Evolutionary conservation across 1,139 yeast species (phyloP).

Genomic region (Petasospora fabianii): DNA sequence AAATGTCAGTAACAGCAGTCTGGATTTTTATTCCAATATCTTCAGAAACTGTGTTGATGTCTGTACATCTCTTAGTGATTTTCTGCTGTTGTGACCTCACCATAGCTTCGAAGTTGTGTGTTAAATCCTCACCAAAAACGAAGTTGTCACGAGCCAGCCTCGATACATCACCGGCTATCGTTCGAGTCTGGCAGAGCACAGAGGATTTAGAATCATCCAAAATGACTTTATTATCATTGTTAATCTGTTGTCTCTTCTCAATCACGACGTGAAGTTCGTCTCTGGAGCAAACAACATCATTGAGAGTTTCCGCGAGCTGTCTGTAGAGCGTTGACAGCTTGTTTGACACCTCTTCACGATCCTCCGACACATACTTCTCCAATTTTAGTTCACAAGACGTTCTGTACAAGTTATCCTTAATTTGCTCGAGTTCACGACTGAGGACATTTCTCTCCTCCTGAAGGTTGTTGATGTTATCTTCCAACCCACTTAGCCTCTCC

Average conservation of each 20-base stretch:
- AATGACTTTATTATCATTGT: constrained; percentile 14
- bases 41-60: constrained; percentile 4
- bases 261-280: constrained; percentile 21
- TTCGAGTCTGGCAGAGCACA: constrained; percentile 5
- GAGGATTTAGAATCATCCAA: constrained; percentile 11
- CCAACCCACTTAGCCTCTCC: constrained; percentile 24
- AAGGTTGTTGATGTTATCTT: constrained; percentile 30
- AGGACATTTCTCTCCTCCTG: constrained; percentile 33
- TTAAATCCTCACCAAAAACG: constrained; percentile 7
- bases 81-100: constrained; percentile 14
- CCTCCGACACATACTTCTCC: constrained; percentile 24
- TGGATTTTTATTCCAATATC: constrained; percentile 8
- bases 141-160: constrained; percentile 13
- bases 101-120: constrained; percentile 10
- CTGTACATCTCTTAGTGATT: constrained; percentile 12
- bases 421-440: constrained; percentile 25
- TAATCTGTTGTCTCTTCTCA: constrained; percentile 14
- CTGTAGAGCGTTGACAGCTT: constrained; percentile 19
- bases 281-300: constrained; percentile 17
- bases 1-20: constrained; percentile 8
- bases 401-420: constrained; percentile 25
- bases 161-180: constrained; percentile 4
- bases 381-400: constrained; percentile 22
- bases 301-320: constrained; percentile 8
- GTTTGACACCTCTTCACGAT: constrained; percentile 24